Percentiles rank a stretch among this genome's conserved stretches.
phyloP scores from a whole-genome alignment of 2,329 filamentous ascomycete species.

The Ophiostoma himal-ulmi region DNA sequence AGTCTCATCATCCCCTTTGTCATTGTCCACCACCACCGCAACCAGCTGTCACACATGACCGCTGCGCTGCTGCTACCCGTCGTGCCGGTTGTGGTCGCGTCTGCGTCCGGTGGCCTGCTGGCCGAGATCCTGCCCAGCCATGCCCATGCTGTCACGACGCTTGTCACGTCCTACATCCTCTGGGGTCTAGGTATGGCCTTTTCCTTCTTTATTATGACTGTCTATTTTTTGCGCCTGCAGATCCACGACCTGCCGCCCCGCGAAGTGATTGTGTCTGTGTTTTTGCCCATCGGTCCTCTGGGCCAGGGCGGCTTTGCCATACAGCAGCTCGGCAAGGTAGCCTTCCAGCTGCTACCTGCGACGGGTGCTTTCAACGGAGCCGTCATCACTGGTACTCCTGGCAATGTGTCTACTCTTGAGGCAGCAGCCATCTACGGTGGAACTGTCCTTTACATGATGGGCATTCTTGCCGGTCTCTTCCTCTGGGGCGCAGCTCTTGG shows the following conservation, averaged over 20 bases:
- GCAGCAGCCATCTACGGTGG: constrained; percentile 39
- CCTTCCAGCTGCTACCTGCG: constrained; percentile 32
- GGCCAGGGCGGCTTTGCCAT: constrained; percentile 55
- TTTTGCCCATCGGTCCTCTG: constrained; percentile 57
- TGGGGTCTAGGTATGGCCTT: constrained; percentile 59
- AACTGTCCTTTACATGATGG: constrained; percentile 49
- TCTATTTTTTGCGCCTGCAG: constrained; percentile 65
- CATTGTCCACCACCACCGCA: constrained; percentile 33
- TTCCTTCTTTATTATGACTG: constrained; percentile 55
- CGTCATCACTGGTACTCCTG: constrained; percentile 7
- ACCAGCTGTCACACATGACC: constrained; percentile 45
- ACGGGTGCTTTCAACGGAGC: constrained; percentile 36
- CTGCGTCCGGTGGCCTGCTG: constrained; percentile 58
- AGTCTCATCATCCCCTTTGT: constrained; percentile 48
- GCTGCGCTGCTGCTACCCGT: constrained; percentile 58
- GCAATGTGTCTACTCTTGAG: constrained; percentile 34
- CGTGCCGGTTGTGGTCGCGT: constrained; percentile 56
- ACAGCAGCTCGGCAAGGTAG: constrained; percentile 39
- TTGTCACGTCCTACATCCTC: constrained; percentile 61
- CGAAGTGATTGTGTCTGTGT: constrained; percentile 58
- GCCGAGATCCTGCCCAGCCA: constrained; percentile 53
- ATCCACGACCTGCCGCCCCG: constrained; percentile 60
- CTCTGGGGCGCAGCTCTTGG: constrained; percentile 35
- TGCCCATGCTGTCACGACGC: constrained; percentile 52
- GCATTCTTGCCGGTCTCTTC: constrained; percentile 36